A percentile compares a stretch with the other conserved stretches of the same genome.
These are phyloP conservation scores for Pythium dissimile DNA, from an alignment of 352 stramenopile species.

Conservation along the genomic window DNA sequence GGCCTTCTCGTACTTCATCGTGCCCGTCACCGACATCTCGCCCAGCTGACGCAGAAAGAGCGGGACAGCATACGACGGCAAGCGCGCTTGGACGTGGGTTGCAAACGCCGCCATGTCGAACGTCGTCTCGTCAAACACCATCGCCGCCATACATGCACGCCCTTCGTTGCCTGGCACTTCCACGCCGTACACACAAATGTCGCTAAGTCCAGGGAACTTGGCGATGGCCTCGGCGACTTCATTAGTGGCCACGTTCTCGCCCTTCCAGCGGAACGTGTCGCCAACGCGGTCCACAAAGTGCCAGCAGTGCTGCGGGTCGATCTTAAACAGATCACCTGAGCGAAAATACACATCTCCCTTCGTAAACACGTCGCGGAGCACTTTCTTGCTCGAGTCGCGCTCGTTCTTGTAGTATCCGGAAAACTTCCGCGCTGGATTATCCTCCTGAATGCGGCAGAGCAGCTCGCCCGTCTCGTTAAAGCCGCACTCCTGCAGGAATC, in stretches of 20 bases:
- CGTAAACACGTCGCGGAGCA: slow-evolving; percentile 76
- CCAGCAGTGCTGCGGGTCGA: slow-evolving; percentile 68
- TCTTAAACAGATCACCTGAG: slow-evolving; percentile 87
- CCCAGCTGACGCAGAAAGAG: slow-evolving; percentile 80
- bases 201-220: slow-evolving; percentile 68
- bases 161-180: slow-evolving; percentile 73
- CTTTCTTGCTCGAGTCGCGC: slow-evolving; percentile 80
- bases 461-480: slow-evolving; percentile 71
- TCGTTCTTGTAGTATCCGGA: slow-evolving; percentile 86
- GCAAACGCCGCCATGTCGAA: slow-evolving; percentile 63
- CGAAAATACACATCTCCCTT: slow-evolving; percentile 89
- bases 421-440: slow-evolving; percentile 68
- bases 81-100: slow-evolving; percentile 35
- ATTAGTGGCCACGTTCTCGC: slow-evolving; percentile 91
- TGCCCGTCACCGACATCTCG: slow-evolving; percentile 80
- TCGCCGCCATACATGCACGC: slow-evolving; percentile 77
- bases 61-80: slow-evolving; percentile 73
- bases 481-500: slow-evolving; percentile 46
- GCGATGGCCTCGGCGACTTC: slow-evolving; percentile 84
- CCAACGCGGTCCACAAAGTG: slow-evolving; percentile 92
- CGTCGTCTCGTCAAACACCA: slow-evolving; percentile 67
- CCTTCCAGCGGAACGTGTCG: slow-evolving; percentile 94
- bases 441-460: slow-evolving; percentile 48
- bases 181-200: slow-evolving; percentile 74
- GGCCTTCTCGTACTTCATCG: slow-evolving; percentile 92